These are phyloP conservation scores for Dictyostelium firmibasis DNA, from an alignment of 78 protist genomes.

Conservation along the genomic window DNA sequence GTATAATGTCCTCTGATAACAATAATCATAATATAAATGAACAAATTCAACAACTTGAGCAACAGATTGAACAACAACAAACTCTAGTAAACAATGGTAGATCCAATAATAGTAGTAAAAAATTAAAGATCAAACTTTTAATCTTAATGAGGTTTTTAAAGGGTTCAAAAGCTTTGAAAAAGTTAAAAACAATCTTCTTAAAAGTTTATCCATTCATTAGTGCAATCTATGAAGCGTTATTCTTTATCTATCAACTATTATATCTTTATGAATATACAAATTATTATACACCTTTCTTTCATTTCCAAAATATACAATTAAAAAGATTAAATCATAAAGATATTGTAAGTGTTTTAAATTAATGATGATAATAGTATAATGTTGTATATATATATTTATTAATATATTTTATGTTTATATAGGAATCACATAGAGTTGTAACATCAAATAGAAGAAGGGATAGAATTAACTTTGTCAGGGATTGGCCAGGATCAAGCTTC, in stretches of 20 bases:
- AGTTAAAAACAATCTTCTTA: conserved; percentile 15
- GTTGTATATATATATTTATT: neutral
- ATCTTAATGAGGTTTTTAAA: neutral
- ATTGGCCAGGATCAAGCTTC: conserved; percentile 43
- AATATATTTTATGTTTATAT: neutral
- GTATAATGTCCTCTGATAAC: neutral
- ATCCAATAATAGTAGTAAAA: neutral
- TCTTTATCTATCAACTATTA: conserved; percentile 65
- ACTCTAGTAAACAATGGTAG: neutral
- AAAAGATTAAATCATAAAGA: conserved; percentile 74
- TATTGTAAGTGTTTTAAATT: conserved; percentile 25
- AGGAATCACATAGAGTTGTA: conserved; percentile 31
- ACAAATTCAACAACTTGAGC: neutral
- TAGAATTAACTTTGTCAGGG: conserved; percentile 48
- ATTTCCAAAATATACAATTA: conserved; percentile 54
- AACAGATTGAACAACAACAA: neutral
- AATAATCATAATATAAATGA: neutral
- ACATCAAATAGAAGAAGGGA: conserved; percentile 38
- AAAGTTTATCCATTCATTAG: conserved; percentile 66
- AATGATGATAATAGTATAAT: neutral
- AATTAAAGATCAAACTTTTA: neutral
- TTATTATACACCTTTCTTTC: conserved; percentile 77
- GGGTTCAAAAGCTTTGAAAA: neutral
- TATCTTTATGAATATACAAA: conserved; percentile 71
- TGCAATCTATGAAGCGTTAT: conserved; percentile 67